These are phyloP conservation scores for Jamesozyma gamospora DNA, from an alignment of 805 yeast genomes.

Conservation along the genomic window DNA sequence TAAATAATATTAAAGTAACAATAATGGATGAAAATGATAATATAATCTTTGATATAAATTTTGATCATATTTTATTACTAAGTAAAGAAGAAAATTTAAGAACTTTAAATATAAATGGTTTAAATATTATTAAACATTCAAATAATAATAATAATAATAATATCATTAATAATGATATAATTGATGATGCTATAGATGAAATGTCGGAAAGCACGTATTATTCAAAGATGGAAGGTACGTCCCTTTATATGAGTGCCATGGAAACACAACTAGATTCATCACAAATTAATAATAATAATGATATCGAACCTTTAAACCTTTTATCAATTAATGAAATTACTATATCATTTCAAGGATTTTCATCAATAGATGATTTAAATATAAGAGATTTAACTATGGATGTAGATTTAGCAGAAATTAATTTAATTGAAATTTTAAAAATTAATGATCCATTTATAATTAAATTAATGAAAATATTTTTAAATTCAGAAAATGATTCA, in stretches of 20 bases:
- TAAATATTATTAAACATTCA: background rate
- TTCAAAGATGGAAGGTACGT: slow-evolving; percentile 56
- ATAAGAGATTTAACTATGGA: slow-evolving; percentile 29
- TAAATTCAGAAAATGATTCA: background rate
- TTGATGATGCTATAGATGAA: slow-evolving; percentile 2
- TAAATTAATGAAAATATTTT: background rate
- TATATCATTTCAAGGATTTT: slow-evolving; percentile 40
- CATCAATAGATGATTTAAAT: slow-evolving; percentile 25
- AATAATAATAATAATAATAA: background rate
- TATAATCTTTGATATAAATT: slow-evolving; percentile 23
- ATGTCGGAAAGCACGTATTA: slow-evolving; percentile 50
- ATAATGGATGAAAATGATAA: slow-evolving; percentile 36
- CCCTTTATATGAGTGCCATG: slow-evolving; percentile 76
- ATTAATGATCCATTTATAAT: slow-evolving; percentile 7
- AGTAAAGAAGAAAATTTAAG: slow-evolving; percentile 4
- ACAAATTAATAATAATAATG: background rate
- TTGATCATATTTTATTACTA: slow-evolving; percentile 18
- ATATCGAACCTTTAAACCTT: slow-evolving; percentile 6
- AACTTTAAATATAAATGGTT: slow-evolving; percentile 1
- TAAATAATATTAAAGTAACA: slow-evolving; percentile 39
- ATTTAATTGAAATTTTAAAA: slow-evolving; percentile 6
- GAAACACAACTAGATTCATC: slow-evolving; percentile 24
- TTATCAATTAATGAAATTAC: slow-evolving; percentile 28
- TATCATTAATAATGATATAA: background rate
- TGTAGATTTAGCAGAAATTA: slow-evolving; percentile 32